These are phyloP conservation scores for Penicillium psychrosexuale DNA, from an alignment of 2,329 filamentous ascomycete species.

Conservation along the genomic window DNA sequence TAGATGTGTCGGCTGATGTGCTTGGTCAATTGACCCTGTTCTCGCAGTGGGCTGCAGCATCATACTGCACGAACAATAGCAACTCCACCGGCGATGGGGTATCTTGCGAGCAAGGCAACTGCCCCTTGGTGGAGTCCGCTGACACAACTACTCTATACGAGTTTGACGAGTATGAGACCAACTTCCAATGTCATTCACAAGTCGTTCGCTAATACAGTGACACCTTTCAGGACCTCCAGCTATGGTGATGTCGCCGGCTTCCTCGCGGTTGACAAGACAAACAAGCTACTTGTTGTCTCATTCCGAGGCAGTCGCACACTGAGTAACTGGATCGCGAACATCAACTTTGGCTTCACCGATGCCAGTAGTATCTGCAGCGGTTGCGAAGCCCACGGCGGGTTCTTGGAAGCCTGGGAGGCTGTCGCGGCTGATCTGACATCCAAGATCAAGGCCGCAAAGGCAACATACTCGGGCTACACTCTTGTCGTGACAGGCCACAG, in stretches of 20 bases:
- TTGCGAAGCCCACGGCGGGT: slow-evolving; percentile 48
- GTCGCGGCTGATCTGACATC: slow-evolving; percentile 38
- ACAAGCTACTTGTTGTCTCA: slow-evolving; percentile 36
- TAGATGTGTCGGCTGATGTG: slow-evolving; percentile 41
- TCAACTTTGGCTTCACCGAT: slow-evolving; percentile 26
- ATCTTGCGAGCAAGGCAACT: slow-evolving; percentile 47
- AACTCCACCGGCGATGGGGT: slow-evolving; percentile 44
- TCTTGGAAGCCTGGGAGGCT: slow-evolving; percentile 47
- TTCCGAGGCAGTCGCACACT: slow-evolving; percentile 36
- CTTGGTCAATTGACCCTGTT: slow-evolving; percentile 47
- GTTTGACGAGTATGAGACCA: slow-evolving; percentile 46
- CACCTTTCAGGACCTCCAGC: slow-evolving; percentile 14
- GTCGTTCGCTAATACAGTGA: background rate
- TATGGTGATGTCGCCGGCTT: slow-evolving; percentile 48
- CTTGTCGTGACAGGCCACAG: slow-evolving; percentile 51
- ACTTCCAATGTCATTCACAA: background rate
- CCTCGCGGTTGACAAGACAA: slow-evolving; percentile 47
- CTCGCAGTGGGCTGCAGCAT: slow-evolving; percentile 53
- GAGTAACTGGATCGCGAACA: slow-evolving; percentile 35
- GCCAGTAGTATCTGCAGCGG: slow-evolving; percentile 42
- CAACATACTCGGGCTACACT: slow-evolving; percentile 40
- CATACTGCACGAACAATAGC: slow-evolving; percentile 52
- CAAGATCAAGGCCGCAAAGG: slow-evolving; percentile 33
- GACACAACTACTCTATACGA: slow-evolving; percentile 47
- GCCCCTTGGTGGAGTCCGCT: slow-evolving; percentile 48